These are phyloP conservation scores for Athelia psychrophila DNA, from an alignment of 1,284 basidiomycete genomes.

Conservation along the genomic window DNA sequence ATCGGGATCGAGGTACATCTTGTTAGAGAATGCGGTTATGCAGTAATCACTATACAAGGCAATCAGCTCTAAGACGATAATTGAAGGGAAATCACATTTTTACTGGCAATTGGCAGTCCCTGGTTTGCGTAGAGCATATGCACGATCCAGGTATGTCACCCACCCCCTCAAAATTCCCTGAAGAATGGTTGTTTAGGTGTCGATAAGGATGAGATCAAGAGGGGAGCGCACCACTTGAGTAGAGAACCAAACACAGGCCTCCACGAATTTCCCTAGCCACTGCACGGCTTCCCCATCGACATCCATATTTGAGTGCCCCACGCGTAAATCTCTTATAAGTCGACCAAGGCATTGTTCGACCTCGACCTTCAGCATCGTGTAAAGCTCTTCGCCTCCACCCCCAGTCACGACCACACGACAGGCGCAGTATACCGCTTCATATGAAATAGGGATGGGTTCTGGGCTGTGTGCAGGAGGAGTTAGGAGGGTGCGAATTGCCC, in stretches of 20 bases:
- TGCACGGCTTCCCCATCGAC: slow-evolving; percentile 17
- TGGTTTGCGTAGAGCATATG: slow-evolving; percentile 41
- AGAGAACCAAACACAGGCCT: slow-evolving; percentile 61
- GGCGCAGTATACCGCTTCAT: slow-evolving; percentile 52
- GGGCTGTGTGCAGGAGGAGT: slow-evolving; percentile 22
- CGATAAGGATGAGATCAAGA: neutral
- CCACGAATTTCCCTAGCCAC: slow-evolving; percentile 54
- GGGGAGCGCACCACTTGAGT: slow-evolving; percentile 48
- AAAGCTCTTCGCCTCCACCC: slow-evolving; percentile 52
- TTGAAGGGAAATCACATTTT: too few relatives aligned
- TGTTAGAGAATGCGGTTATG: slow-evolving; percentile 39
- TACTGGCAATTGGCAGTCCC: slow-evolving; percentile 40
- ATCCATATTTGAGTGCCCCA: neutral
- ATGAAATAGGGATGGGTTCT: slow-evolving; percentile 40
- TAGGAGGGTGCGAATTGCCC: slow-evolving; percentile 44
- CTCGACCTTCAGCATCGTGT: slow-evolving; percentile 48
- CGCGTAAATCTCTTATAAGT: slow-evolving; percentile 35
- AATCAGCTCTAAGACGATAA: neutral
- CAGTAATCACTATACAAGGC: neutral
- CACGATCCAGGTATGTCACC: slow-evolving; percentile 62
- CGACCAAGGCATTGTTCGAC: slow-evolving; percentile 46
- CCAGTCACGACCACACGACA: slow-evolving; percentile 53
- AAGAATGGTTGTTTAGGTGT: neutral
- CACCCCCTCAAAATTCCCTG: slow-evolving; percentile 55
- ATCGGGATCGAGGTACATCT: slow-evolving; percentile 47